Evolutionary conservation across 148 eudicot species (phyloP).

Genomic region (Rhododendron ovatum): DNA sequence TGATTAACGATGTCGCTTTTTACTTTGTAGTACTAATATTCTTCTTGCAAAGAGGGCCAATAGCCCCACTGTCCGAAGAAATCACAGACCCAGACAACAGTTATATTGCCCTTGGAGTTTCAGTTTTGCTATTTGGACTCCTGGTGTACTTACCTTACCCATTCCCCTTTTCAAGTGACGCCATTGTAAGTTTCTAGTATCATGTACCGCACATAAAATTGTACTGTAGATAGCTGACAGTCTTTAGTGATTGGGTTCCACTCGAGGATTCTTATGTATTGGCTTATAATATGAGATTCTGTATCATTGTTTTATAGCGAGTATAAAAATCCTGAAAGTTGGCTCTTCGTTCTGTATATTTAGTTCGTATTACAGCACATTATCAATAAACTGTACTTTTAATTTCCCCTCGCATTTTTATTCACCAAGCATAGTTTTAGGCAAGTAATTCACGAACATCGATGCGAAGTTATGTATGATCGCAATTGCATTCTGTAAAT

Average conservation of each 20-base stretch:
- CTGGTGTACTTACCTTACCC: conserved; percentile 95
- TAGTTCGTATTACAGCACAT: neutral
- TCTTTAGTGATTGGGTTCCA: neutral
- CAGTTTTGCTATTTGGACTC: conserved; percentile 70
- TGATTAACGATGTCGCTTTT: conserved; percentile 91
- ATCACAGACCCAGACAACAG: conserved; percentile 71
- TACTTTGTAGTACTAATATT: conserved; percentile 89
- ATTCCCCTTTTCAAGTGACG: conserved; percentile 62
- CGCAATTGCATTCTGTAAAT: neutral
- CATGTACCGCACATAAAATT: neutral
- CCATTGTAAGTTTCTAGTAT: conserved; percentile 37
- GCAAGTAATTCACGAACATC: neutral
- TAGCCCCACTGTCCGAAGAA: conserved; percentile 90
- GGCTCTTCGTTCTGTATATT: neutral
- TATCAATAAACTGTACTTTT: neutral
- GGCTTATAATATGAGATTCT: neutral
- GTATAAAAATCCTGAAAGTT: neutral
- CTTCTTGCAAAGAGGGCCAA: conserved; percentile 90
- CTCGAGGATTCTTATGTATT: neutral
- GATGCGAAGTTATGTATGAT: neutral
- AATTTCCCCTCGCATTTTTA: neutral
- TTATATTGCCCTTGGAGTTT: conserved; percentile 61
- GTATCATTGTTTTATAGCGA: neutral
- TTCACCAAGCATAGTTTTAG: neutral
- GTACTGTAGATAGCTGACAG: neutral